Evolutionary conservation across 129 eudicot species (phyloP).

Genomic region (Oenanthe sinensis): DNA sequence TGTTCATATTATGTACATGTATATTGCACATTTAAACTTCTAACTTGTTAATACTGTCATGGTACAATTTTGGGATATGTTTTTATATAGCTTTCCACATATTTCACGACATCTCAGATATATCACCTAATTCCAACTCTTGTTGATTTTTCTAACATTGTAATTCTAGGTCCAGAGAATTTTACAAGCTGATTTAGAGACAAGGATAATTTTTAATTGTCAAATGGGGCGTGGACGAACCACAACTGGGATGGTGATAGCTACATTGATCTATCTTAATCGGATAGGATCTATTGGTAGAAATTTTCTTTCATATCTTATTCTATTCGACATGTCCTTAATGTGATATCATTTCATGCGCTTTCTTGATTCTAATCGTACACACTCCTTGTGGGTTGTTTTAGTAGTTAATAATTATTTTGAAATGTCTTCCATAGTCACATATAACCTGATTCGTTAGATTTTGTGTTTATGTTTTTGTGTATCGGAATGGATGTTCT

Average conservation of each 20-base stretch:
- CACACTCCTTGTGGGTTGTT: background rate
- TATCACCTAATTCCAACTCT: slow-evolving; percentile 13
- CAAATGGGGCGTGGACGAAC: slow-evolving; percentile 99
- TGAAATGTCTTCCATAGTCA: background rate
- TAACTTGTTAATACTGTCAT: background rate
- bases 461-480: background rate
- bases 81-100: background rate
- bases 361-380: background rate
- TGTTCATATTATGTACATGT: background rate
- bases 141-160: background rate
- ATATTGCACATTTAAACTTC: background rate
- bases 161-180: slow-evolving; percentile 54
- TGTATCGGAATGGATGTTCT: background rate
- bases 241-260: slow-evolving; percentile 98
- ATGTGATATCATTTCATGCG: slow-evolving; percentile 10
- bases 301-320: slow-evolving; percentile 7
- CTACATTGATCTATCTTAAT: slow-evolving; percentile 72
- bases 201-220: slow-evolving; percentile 77
- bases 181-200: slow-evolving; percentile 60
- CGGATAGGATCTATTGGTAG: slow-evolving; percentile 90
- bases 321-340: background rate
- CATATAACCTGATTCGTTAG: background rate
- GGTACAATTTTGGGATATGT: background rate
- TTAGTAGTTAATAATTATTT: background rate
- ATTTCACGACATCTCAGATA: slow-evolving; percentile 6